Percentiles rank a stretch among this genome's conserved stretches.
Conservation (phyloP, 768 basidiomycete genomes). For the Chlorophyllum brunneum region DNA sequence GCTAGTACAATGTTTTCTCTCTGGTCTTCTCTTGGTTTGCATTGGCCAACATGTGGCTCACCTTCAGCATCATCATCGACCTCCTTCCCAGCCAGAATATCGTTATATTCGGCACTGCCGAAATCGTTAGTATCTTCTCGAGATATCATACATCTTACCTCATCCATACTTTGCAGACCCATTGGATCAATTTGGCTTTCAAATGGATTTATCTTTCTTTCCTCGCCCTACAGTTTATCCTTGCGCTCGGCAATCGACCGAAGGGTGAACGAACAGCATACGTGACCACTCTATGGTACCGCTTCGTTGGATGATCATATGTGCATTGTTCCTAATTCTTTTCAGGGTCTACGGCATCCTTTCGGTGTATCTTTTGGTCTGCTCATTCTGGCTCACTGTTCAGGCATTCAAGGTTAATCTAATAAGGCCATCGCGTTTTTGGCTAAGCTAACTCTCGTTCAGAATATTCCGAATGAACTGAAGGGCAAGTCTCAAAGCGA, state of each 20-base stretch:
- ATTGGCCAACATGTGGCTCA: conserved; percentile 88
- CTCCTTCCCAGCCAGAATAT: conserved; percentile 58
- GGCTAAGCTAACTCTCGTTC: not conserved
- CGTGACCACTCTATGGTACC: conserved; percentile 66
- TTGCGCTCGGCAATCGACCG: conserved; percentile 74
- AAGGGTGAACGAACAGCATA: conserved; percentile 84
- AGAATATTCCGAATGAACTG: conserved; percentile 54
- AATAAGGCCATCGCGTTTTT: not conserved
- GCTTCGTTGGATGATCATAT: conserved; percentile 65
- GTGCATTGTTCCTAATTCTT: not conserved
- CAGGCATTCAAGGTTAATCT: conserved; percentile 67
- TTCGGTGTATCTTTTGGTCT: conserved; percentile 79
- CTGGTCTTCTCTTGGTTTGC: conserved; percentile 93
- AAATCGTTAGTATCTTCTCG: conserved; percentile 47
- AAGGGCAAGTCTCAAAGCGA: conserved; percentile 42
- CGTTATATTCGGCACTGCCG: conserved; percentile 67
- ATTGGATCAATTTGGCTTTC: conserved; percentile 80
- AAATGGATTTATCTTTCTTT: conserved; percentile 88
- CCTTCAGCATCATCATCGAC: conserved; percentile 94
- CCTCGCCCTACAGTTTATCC: conserved; percentile 67
- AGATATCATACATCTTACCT: not conserved
- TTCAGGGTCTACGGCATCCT: conserved; percentile 82
- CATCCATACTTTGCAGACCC: conserved; percentile 48
- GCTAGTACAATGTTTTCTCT: conserved; percentile 79
- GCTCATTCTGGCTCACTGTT: conserved; percentile 81